Percentiles rank a stretch among this genome's conserved stretches.
These are phyloP conservation scores for Cordyceps militaris DNA, from an alignment of 2,329 filamentous ascomycete genomes.

Conservation along the genomic window DNA sequence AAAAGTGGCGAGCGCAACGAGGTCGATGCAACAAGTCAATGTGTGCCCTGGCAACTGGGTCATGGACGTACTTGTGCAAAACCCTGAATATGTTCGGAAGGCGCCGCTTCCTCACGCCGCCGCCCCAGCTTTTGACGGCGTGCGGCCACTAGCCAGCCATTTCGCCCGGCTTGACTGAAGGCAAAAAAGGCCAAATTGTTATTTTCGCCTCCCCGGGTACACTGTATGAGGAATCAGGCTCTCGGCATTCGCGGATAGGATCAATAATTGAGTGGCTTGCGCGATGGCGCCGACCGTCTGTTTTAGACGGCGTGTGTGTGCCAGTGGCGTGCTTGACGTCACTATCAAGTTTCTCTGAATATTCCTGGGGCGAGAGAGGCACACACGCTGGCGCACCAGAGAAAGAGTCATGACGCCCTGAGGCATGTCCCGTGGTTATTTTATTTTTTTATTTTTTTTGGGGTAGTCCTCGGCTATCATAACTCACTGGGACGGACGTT, in stretches of 20 bases:
- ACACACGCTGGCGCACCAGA: too few relatives aligned
- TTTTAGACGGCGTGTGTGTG: neutral
- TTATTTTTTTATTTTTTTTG: too few relatives aligned
- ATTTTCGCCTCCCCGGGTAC: neutral
- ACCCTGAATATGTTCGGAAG: neutral
- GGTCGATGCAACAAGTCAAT: neutral
- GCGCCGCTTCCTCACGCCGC: neutral
- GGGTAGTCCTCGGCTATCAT: too few relatives aligned
- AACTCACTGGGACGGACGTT: too few relatives aligned
- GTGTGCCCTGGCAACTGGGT: neutral
- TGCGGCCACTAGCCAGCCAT: neutral
- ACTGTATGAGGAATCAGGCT: neutral
- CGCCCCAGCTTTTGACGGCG: neutral
- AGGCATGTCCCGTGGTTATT: neutral
- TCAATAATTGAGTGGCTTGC: neutral
- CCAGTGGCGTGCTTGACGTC: constrained; percentile 6
- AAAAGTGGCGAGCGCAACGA: constrained; percentile 1
- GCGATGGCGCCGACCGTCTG: neutral
- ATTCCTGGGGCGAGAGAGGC: neutral
- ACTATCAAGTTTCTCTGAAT: neutral
- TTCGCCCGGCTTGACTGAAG: neutral
- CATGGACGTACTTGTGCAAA: too few relatives aligned
- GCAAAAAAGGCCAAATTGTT: neutral
- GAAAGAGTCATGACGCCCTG: constrained; percentile 2
- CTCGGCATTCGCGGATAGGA: neutral